A percentile compares a stretch with the other conserved stretches of the same genome.
phyloP scores from a whole-genome alignment of 345 rosid genomes.

The Eucalyptus microcorys region DNA sequence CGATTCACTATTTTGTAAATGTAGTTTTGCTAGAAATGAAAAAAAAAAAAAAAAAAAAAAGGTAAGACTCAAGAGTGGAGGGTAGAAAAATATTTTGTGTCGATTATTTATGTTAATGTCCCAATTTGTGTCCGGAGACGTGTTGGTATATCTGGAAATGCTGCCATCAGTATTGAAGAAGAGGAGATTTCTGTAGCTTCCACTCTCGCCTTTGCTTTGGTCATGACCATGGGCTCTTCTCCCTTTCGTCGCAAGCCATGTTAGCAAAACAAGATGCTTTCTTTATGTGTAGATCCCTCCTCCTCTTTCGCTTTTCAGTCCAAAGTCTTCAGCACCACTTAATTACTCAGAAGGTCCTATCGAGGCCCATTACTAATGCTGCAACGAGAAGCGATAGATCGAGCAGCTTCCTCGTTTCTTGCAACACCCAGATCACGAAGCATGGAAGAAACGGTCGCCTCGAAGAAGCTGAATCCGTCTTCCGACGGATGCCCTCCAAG shows the following conservation, averaged over 20 bases:
- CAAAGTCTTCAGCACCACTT: background rate
- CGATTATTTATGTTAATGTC: background rate
- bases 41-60: fast-evolving
- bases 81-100: background rate
- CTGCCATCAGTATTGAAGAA: background rate
- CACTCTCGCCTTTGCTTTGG: background rate
- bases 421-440: conserved; percentile 55
- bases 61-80: background rate
- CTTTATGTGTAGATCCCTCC: background rate
- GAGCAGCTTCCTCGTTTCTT: conserved; percentile 21
- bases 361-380: background rate
- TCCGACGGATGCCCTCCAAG: conserved; percentile 42
- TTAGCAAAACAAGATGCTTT: background rate
- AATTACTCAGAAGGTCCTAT: background rate
- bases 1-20: too few species aligned
- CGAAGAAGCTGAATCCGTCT: conserved; percentile 45
- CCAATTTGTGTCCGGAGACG: background rate
- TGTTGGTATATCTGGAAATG: background rate
- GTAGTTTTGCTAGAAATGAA: background rate
- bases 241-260: background rate
- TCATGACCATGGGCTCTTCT: background rate
- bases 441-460: conserved; percentile 45
- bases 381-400: background rate
- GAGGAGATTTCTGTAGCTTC: background rate
- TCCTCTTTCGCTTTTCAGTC: background rate